Evolutionary conservation across 768 basidiomycete species (phyloP), one percentile per base, ranked within the genome.

Genomic region (Sarcomyxa edulis): DNA sequence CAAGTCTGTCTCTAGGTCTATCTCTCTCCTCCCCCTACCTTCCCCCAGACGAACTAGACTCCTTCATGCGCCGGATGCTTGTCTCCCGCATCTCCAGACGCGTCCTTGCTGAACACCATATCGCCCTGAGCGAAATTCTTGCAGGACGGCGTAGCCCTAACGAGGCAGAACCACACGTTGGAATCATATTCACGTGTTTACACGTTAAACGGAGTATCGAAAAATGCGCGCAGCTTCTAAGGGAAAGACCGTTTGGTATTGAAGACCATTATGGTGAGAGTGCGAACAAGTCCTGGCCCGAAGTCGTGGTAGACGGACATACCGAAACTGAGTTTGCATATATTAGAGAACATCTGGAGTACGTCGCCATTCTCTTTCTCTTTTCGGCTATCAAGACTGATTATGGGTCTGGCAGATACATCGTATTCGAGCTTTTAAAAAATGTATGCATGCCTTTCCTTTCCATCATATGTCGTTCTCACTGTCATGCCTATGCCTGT

Each of bases 41-140:
- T 6, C 67, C 76, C 0, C 82, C 91, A 0, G 88, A 91, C 42
- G 71, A 75, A 27, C 69, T 94, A 9, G 90, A 93, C 56, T 72
- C 85, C 2, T 90, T 92, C 58, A 89, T 92, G 84, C 76, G 81
- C 16, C 78, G 90, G 16, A 95, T 95, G 91, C 72, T 95, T 7
- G 75, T 90, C 34, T 93, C 91, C 2, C 75, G 91, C 37, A 92
- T 93, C 56, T 92, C 90, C 9, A 74, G 91, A 15, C 79, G 91
- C 22, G 92, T 95, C 22, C 72, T 95, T 16, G 86, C 80, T 4
- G 88, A 93, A 54, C 91, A 95, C 48, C 91, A 95, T 49, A 76
- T 93, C 37, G 84, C 88, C 2, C 67, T 95, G 5, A 84, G 89
- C 6, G 69, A 75, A 40, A 73, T 71, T 19, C 66, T 77, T 41